Percentiles rank a stretch among this genome's conserved stretches.
These are phyloP conservation scores for Fusarium sterilihyphosum DNA, from an alignment of 2,329 filamentous ascomycete genomes.

Conservation along the genomic window DNA sequence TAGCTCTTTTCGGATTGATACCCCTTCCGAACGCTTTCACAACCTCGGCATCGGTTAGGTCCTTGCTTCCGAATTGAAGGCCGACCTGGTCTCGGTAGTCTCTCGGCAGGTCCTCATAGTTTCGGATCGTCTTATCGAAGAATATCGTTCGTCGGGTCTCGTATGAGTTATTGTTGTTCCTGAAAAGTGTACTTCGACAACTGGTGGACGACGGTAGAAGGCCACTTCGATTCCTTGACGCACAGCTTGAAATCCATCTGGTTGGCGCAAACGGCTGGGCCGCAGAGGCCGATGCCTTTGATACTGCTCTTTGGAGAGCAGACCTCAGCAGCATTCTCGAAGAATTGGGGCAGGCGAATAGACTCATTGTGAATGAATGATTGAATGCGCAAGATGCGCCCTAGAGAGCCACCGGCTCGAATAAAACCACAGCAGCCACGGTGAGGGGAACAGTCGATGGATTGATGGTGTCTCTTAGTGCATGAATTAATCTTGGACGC, in stretches of 20 bases:
- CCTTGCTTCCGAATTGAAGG: constrained; percentile 60
- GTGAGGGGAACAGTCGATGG: constrained; percentile 14
- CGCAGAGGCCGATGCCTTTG: constrained; percentile 22
- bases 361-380: constrained; percentile 40
- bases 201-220: constrained; percentile 11
- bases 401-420: constrained; percentile 36
- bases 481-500: constrained; percentile 42
- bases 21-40: constrained; percentile 60
- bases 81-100: constrained; percentile 66
- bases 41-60: constrained; percentile 61
- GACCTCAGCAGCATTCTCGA: constrained; percentile 45
- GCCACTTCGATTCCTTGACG: constrained; percentile 6
- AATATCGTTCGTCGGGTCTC: constrained; percentile 48
- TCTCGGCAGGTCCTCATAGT: constrained; percentile 67
- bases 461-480: constrained; percentile 35
- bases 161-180: constrained; percentile 24
- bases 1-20: constrained; percentile 57
- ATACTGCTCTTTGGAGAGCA: constrained; percentile 41
- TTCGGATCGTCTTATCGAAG: constrained; percentile 54
- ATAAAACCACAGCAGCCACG: constrained; percentile 29
- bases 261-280: constrained; percentile 34
- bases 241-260: constrained; percentile 38
- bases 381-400: constrained; percentile 40
- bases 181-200: constrained; percentile 19
- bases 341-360: constrained; percentile 44